Evolutionary conservation across 108 stramenopile species (phyloP).

Genomic region (Conticribra guillardii): DNA sequence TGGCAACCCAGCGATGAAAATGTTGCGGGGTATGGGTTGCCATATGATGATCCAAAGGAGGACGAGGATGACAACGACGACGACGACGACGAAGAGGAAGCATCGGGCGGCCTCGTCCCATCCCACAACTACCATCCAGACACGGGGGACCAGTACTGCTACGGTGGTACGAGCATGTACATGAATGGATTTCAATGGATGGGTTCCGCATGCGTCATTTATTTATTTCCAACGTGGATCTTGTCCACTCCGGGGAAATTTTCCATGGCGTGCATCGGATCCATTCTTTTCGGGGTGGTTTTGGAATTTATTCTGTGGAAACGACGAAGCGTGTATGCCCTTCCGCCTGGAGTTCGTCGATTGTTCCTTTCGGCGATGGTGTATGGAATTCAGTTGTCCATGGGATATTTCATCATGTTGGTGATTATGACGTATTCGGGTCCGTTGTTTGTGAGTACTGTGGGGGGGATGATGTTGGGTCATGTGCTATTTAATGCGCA

Average conservation of each 20-base stretch:
- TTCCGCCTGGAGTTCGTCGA: conserved; percentile 47
- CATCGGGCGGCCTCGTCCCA: conserved; percentile 4
- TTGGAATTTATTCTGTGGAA: conserved; percentile 61
- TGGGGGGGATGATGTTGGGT: conserved; percentile 73
- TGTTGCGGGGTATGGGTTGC: conserved; percentile 31
- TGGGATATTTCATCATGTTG: conserved; percentile 87
- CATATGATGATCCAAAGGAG: conserved; percentile 12
- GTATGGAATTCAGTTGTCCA: conserved; percentile 77
- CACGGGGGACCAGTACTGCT: conserved; percentile 59
- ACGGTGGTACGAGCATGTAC: conserved; percentile 85
- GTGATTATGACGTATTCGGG: conserved; percentile 82
- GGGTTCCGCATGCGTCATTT: conserved; percentile 73
- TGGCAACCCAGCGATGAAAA: conserved; percentile 63
- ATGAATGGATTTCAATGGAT: conserved; percentile 88
- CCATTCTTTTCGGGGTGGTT: conserved; percentile 61
- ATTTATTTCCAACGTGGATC: conserved; percentile 71
- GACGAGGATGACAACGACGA: too few species aligned
- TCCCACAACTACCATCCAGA: neutral
- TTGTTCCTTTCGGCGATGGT: conserved; percentile 57
- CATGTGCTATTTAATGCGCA: conserved; percentile 80
- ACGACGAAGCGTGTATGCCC: conserved; percentile 52
- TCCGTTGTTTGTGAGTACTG: conserved; percentile 64
- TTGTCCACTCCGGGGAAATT: conserved; percentile 63
- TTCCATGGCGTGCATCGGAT: conserved; percentile 55
- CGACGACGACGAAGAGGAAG: too few species aligned